Evolutionary conservation across 2,329 filamentous ascomycete genomes (phyloP), one percentile per base, ranked within the genome.

Genomic region (Didymosphaeria variabile): DNA sequence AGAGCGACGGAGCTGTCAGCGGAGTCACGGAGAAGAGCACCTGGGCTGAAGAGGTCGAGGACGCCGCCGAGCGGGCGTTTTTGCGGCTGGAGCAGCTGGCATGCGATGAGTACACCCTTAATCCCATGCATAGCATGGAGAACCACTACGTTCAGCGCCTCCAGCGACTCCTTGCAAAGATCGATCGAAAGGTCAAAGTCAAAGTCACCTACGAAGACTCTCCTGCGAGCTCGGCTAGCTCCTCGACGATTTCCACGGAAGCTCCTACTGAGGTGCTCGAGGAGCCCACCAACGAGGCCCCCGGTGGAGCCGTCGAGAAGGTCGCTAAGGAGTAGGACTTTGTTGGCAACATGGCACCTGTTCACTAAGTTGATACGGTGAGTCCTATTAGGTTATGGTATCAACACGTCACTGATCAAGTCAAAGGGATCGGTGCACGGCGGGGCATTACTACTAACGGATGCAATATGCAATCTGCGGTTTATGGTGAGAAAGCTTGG

Each of bases 11-110:
- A 9, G 70, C 67, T 9, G 70, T 73, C 42, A 69, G 46, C 21
- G 73, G 72, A 8, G 75, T 77, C 44, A 69, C 67, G 1, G 75
- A 77, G 63, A 72, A 72, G 64, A 74, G 63, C 56, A 75, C 72
- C 29, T 77, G 75, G 75, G 71, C 68, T 21, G 73, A 74, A 21
- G 72, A 76, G n/a, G 58, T 75, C 1, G 71, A 74, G 53, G 69
- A 72, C 1, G 36, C 54, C 8, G 53, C 74, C 26, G 72, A 74
- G 42, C 66, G 67, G 13, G 60, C 64, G 4, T 53, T 71, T 26
- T 34, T 65, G 58, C 64, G 65, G 21, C 66, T 77, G 3, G 73
- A 77, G 63, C 74, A 77, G 61, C 55, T 77, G n/a, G 73, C 73
- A n/a, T 31, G 62, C 8, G 75, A 77, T 40, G 73, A 77, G 57